A percentile compares a stretch with the other conserved stretches of the same genome.
Evolutionary conservation across 2,329 filamentous ascomycete genomes (phyloP).

Genomic region (Ceratocystiopsis sp.): DNA sequence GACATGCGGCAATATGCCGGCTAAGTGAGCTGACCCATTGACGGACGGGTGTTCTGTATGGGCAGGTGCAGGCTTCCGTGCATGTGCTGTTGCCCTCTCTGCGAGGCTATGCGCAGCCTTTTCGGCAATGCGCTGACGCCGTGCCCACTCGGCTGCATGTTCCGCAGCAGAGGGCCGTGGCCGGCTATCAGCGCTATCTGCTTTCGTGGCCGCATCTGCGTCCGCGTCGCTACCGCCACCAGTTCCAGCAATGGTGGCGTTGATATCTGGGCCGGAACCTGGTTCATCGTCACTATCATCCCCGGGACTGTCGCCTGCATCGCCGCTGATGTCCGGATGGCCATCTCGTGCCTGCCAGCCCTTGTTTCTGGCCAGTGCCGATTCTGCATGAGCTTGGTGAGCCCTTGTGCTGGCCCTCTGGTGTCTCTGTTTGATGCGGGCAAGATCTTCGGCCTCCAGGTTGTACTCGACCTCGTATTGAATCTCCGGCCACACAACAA

Average conservation of each 20-base stretch:
- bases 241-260: too few species aligned
- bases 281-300: too few species aligned
- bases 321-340: constrained; percentile 8
- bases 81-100: constrained; percentile 37
- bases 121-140: constrained; percentile 39
- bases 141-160: constrained; percentile 42
- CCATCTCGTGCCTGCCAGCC: background rate
- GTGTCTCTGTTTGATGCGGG: constrained; percentile 15
- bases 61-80: constrained; percentile 30
- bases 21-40: constrained; percentile 40
- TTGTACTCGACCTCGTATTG: constrained; percentile 63
- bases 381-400: too few species aligned
- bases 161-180: constrained; percentile 21
- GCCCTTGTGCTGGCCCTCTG: constrained; percentile 5
- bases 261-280: too few species aligned
- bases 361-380: too few species aligned
- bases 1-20: constrained; percentile 42
- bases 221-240: too few species aligned
- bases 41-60: constrained; percentile 36
- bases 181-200: background rate
- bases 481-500: constrained; percentile 69
- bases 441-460: constrained; percentile 47
- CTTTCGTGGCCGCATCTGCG: too few species aligned
- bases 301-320: constrained; percentile 1
- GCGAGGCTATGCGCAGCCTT: constrained; percentile 37